Conservation (phyloP, 345 rosid genomes). For the Dimocarpus longan region DNA sequence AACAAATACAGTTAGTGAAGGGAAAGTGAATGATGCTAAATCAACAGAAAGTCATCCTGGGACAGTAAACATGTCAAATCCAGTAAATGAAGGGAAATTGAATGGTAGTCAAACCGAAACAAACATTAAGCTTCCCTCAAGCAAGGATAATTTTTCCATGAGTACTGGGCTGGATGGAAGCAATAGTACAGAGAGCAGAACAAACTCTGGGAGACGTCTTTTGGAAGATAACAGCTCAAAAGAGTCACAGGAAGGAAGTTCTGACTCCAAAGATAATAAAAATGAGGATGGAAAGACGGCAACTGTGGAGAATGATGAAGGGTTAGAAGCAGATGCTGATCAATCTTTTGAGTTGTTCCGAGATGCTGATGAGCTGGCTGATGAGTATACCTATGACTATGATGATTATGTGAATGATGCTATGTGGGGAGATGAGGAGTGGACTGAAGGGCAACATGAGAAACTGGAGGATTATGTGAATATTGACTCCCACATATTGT, state of each 20-base stretch:
- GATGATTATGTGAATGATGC: constrained; percentile 88
- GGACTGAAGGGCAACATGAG: constrained; percentile 85
- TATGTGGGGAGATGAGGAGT: constrained; percentile 98
- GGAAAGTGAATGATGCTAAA: constrained; percentile 39
- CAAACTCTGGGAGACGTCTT: constrained; percentile 73
- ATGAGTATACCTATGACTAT: constrained; percentile 89
- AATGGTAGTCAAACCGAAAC: constrained; percentile 41
- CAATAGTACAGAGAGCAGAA: constrained; percentile 42
- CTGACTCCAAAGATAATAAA: constrained; percentile 45
- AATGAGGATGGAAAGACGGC: constrained; percentile 51
- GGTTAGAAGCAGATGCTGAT: constrained; percentile 89
- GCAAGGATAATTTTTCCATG: constrained; percentile 38
- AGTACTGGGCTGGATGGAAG: constrained; percentile 36
- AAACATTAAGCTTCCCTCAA: constrained; percentile 41
- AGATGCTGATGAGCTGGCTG: constrained; percentile 85
- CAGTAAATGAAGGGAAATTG: constrained; percentile 39
- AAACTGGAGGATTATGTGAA: constrained; percentile 89
- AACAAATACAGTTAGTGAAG: constrained; percentile 44
- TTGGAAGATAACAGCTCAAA: constrained; percentile 61
- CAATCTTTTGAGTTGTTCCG: constrained; percentile 88
- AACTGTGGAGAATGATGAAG: constrained; percentile 83
- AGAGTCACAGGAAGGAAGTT: constrained; percentile 47
- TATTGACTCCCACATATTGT: constrained; percentile 85
- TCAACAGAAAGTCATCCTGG: constrained; percentile 23
- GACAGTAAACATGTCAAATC: constrained; percentile 37